Percentiles rank a stretch among this genome's conserved stretches.
These are phyloP conservation scores for Chernovozyma aurita DNA, from an alignment of 1,139 yeast species.

Conservation along the genomic window DNA sequence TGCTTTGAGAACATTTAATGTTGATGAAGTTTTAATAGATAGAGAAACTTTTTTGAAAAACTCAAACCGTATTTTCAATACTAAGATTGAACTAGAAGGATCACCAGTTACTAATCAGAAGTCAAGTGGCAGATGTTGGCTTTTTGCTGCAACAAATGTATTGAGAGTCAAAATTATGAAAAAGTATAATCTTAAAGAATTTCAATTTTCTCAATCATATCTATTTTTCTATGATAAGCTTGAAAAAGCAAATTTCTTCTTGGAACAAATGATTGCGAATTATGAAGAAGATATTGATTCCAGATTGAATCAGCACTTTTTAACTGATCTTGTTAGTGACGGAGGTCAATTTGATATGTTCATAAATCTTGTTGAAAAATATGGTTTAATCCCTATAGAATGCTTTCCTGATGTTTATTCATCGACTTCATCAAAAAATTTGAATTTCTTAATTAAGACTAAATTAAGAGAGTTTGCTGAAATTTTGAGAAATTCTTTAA, in stretches of 20 bases:
- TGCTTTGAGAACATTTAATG: constrained; percentile 24
- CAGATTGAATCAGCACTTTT: constrained; percentile 12
- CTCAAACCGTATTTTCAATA: constrained; percentile 9
- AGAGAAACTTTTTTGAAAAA: constrained; percentile 7
- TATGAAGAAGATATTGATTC: constrained; percentile 13
- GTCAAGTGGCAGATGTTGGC: constrained; percentile 17
- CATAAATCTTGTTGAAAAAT: constrained; percentile 16
- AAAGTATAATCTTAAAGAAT: constrained; percentile 14
- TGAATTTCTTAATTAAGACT: constrained; percentile 14
- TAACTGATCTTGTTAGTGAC: constrained; percentile 14
- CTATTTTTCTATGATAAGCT: constrained; percentile 32
- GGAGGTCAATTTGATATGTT: constrained; percentile 20
- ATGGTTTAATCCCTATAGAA: constrained; percentile 15
- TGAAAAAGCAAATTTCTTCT: constrained; percentile 21
- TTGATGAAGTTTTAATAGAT: constrained; percentile 14
- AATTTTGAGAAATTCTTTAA: constrained; percentile 9
- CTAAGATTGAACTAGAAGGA: constrained; percentile 11
- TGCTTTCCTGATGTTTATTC: constrained; percentile 14
- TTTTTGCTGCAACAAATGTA: constrained; percentile 16
- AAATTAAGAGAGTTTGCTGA: constrained; percentile 17
- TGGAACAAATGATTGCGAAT: constrained; percentile 12
- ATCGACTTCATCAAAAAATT: constrained; percentile 12
- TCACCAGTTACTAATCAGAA: constrained; percentile 16
- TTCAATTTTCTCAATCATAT: constrained; percentile 20
- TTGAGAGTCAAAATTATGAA: constrained; percentile 13